Evolutionary conservation across 306 rosid genomes (phyloP), one percentile per base, ranked within the genome.

Genomic region (Lablab purpureus): DNA sequence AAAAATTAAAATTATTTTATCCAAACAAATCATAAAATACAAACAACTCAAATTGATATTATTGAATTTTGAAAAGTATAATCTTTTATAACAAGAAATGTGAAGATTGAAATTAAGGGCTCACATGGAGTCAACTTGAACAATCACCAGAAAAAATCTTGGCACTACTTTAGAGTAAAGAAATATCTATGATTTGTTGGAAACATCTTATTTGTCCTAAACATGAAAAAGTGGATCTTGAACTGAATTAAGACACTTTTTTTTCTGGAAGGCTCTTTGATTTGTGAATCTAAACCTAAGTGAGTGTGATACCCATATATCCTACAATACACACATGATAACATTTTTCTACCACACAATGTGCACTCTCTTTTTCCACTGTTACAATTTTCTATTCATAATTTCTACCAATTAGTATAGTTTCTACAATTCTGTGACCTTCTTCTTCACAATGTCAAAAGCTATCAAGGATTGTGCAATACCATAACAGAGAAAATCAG

Each of bases 111-210:
- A n/a, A 23, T 64, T 64, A 47, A 34, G 34, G 46, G 25, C 7
- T 63, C 45, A 63, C 46, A 32, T 63, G 69, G 46, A 3, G 23
- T 62, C 14, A 32, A 17, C 14, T 9, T 63, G 41, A 62, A 8
- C 23, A 30, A 63, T 32, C 45, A 63, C 6, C n/a, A n/a, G 4
- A 36, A 21, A 60, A 28, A 7, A 15, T 60, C 43, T 60, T 60
- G 43, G 43, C 40, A 7, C 22, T 2, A 34, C 40, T 34, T 34
- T 59, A 25, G 32, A 59, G 1, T 32, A 17, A 64, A 64, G 15
- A 64, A 64, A 64, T 64, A 64, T 64, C 47, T 36, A 9, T 6
- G 27, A 36, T n/a, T 34, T 36, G 47, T 64, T 64, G 25, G 47
- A 18, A 18, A 36, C 70, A 64, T 64, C 27, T 36, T n/a, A 10